Evolutionary conservation across 2,329 filamentous ascomycete genomes (phyloP).

Genomic region (Fusarium sp.): DNA sequence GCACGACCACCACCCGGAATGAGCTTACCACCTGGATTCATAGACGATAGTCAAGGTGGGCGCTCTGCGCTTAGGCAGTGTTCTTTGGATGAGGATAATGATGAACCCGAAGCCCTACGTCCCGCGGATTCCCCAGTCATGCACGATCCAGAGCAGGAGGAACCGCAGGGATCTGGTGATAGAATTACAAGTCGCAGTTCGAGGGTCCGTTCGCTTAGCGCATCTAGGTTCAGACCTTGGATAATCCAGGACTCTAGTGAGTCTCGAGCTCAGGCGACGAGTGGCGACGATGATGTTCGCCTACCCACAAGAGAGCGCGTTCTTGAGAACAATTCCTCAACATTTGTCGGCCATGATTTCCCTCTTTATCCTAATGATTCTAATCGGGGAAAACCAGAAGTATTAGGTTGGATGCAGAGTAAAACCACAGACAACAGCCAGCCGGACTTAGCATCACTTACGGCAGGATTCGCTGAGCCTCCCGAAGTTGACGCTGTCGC

Average conservation of each 20-base stretch:
- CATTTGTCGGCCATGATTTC: accelerated
- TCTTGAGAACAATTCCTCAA: accelerated
- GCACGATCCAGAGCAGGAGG: neutral
- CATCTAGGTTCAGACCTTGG: accelerated
- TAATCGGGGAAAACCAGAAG: too few relatives aligned
- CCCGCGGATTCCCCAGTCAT: accelerated
- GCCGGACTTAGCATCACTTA: accelerated
- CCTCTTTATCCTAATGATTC: neutral
- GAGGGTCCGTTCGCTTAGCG: too few relatives aligned
- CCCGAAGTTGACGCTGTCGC: too few relatives aligned
- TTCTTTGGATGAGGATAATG: neutral
- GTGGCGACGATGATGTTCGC: accelerated
- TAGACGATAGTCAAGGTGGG: neutral
- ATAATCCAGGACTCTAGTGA: neutral
- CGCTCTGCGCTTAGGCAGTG: neutral
- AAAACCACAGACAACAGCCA: accelerated
- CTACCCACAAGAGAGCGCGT: neutral
- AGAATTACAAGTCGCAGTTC: neutral
- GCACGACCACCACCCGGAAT: accelerated
- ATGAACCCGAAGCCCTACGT: neutral
- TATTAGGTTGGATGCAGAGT: too few relatives aligned
- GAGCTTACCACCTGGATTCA: neutral
- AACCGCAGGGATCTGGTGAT: accelerated
- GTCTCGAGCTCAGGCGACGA: accelerated
- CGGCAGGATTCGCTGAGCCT: accelerated